Evolutionary conservation across 148 eudicot genomes (phyloP).

Genomic region (Pouteria glomerata): DNA sequence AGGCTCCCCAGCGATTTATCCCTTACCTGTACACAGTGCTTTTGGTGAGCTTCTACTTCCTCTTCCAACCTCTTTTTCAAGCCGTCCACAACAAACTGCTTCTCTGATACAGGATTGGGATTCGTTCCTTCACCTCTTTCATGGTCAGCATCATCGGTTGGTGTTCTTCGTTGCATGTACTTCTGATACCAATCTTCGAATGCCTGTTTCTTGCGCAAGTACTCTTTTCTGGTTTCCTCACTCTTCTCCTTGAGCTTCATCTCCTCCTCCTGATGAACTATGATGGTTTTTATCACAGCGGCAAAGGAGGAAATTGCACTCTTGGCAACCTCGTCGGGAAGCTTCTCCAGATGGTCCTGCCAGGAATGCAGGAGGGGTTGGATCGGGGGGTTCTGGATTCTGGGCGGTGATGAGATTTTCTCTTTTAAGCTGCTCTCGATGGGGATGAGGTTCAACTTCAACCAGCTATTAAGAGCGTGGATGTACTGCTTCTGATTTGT

Average conservation of each 20-base stretch:
- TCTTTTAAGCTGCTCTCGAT: conserved; percentile 75
- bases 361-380: conserved; percentile 67
- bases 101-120: conserved; percentile 52
- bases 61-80: conserved; percentile 75
- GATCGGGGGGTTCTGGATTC: conserved; percentile 63
- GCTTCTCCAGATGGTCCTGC: conserved; percentile 75
- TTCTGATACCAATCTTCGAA: conserved; percentile 84
- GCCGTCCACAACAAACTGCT: conserved; percentile 58
- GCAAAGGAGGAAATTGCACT: conserved; percentile 65
- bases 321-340: conserved; percentile 75
- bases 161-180: conserved; percentile 36
- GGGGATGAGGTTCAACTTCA: conserved; percentile 79
- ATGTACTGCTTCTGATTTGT: conserved; percentile 62
- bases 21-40: conserved; percentile 77
- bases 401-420: conserved; percentile 73
- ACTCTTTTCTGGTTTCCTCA: conserved; percentile 76
- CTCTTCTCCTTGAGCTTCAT: conserved; percentile 71
- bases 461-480: conserved; percentile 61
- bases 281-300: conserved; percentile 67
- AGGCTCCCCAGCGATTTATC: conserved; percentile 78
- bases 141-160: conserved; percentile 43
- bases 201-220: conserved; percentile 51
- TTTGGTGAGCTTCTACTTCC: conserved; percentile 62
- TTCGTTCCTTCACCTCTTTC: conserved; percentile 35
- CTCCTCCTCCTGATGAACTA: conserved; percentile 70